phyloP scores from a whole-genome alignment of 1,284 basidiomycete genomes.

The Cryptococcus hybrid region DNA sequence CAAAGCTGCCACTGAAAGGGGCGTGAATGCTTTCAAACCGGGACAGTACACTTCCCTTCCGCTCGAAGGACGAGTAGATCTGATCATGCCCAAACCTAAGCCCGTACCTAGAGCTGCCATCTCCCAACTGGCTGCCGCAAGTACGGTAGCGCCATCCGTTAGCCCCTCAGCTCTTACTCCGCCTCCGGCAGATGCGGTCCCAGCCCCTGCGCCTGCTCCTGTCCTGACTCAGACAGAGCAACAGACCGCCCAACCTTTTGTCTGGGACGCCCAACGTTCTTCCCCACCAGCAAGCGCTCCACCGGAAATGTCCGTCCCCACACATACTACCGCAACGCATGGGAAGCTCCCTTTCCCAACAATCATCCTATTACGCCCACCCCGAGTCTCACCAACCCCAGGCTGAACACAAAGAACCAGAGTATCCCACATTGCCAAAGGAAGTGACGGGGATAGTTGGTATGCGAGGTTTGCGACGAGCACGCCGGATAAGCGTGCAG shows the following conservation, averaged over 20 bases:
- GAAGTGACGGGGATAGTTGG: constrained; percentile 49
- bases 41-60: constrained; percentile 78
- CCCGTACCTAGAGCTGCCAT: constrained; percentile 5
- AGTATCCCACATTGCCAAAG: constrained; percentile 41
- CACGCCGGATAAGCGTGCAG: constrained; percentile 67
- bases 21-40: constrained; percentile 55
- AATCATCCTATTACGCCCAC: constrained; percentile 24
- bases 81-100: constrained; percentile 58
- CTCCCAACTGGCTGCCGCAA: constrained; percentile 23
- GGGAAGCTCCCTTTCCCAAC: constrained; percentile 53
- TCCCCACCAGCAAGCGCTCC: constrained; percentile 50
- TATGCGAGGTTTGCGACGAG: constrained; percentile 50
- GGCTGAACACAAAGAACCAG: constrained; percentile 17
- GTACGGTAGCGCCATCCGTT: constrained; percentile 3
- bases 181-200: constrained; percentile 18
- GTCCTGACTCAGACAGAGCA: constrained; percentile 6
- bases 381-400: constrained; percentile 6
- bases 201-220: constrained; percentile 16
- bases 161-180: constrained; percentile 53
- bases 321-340: constrained; percentile 52
- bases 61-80: constrained; percentile 76
- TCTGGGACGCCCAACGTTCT: constrained; percentile 53
- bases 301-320: constrained; percentile 52
- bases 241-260: constrained; percentile 27
- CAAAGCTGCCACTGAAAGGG: constrained; percentile 63